Percentiles rank a stretch among this genome's conserved stretches.
Conservation (phyloP, 225 moss, liverwort and hornwort species). For the Marchantia paleacea region DNA sequence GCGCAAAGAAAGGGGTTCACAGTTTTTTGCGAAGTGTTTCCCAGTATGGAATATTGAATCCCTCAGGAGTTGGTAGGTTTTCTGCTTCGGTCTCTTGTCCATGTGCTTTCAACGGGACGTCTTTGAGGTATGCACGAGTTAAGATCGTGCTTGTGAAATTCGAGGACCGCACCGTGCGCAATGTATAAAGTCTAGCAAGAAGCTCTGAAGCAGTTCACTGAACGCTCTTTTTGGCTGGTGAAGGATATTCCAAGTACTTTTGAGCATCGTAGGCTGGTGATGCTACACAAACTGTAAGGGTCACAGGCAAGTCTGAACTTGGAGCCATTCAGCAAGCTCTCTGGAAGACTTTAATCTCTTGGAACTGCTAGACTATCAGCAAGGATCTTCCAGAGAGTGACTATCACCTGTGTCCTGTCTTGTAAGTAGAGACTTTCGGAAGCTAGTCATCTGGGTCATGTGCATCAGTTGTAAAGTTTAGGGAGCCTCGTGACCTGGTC, state of each 20-base stretch:
- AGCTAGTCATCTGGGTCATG: constrained; percentile 5
- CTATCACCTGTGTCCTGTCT: neutral
- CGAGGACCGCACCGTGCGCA: neutral
- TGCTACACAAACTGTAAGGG: neutral
- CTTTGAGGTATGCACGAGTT: neutral
- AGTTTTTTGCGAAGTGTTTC: neutral
- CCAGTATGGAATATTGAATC: neutral
- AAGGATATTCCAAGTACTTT: neutral
- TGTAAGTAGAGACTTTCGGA: neutral
- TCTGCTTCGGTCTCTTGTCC: neutral
- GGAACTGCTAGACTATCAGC: neutral
- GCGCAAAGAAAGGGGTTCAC: neutral
- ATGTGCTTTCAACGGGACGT: neutral
- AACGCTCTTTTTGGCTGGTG: neutral
- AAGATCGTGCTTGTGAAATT: neutral
- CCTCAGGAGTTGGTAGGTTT: constrained; percentile 1
- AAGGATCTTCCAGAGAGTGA: neutral
- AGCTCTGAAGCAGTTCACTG: neutral
- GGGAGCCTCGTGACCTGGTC: neutral
- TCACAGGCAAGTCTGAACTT: neutral
- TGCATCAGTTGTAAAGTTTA: neutral
- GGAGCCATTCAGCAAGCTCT: neutral
- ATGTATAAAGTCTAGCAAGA: neutral
- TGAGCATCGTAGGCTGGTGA: neutral
- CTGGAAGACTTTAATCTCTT: neutral